Base-by-base conservation (phyloP, 805 yeast species). In the Candida insectorum region DNA sequence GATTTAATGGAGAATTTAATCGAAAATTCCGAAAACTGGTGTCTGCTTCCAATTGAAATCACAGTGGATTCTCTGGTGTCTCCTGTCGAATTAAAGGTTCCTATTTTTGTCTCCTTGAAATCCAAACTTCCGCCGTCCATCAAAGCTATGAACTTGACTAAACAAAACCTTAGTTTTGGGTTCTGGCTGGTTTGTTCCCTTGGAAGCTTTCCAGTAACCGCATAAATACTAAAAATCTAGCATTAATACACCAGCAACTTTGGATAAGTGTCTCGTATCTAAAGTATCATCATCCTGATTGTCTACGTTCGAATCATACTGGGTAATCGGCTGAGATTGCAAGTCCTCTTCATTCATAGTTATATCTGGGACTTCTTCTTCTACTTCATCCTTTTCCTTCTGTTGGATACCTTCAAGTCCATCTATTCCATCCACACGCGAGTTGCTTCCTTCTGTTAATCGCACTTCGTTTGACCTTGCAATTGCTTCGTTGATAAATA, bases 401-500 rank as follows among this genome's bases (percentile, higher is more conserved):
- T 31, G 42, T 16, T 25, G 34, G n/a, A 37, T 42, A 10, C 31
- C 41, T 10, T 39, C 37, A 2, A 56, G 42, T 19, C 51, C 54
- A 36, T 60, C 69, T 10, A 62, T 60, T 2, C 62, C 63, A 39
- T 62, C 69, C 1, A 57, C 58, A 11, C 42, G 47, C n/a, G 27
- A 24, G 11, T 44, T 19, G 2, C 52, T 30, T 3, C 38, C 41
- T 32, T 65, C 70, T 11, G 48, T 41, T 8, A 55, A 25, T 21
- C 79, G 47, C 30, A 69, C 75, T 37, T 76, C 79, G 41, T 78
- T 76, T 7, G 84, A 69, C 37, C 85, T 48, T 5, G 70, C 47
- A 2, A 78, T 63, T 0, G 84, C 84, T 49, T 79, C 85, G 28
- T 67, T 65, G 11, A 79, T 67, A 46, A 79, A 79, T 48, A 78